These are phyloP conservation scores for Sarcodon aspratus DNA, from an alignment of 768 basidiomycete genomes.

Conservation along the genomic window DNA sequence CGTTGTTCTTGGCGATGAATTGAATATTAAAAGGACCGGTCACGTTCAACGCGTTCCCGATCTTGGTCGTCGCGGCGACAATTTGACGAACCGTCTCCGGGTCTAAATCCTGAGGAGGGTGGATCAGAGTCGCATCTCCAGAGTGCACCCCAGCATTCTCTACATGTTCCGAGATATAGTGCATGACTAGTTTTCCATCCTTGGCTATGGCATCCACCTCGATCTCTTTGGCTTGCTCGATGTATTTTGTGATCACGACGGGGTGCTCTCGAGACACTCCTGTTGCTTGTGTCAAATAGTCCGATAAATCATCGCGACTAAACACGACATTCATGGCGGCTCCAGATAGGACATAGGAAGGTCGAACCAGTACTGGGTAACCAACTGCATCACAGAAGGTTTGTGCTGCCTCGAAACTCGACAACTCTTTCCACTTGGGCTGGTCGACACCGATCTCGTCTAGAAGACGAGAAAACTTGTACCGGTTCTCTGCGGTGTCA, in stretches of 20 bases:
- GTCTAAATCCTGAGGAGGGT: slow-evolving; percentile 96
- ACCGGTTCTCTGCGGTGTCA: slow-evolving; percentile 97
- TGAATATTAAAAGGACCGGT: slow-evolving; percentile 99
- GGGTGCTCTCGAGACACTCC: slow-evolving; percentile 95
- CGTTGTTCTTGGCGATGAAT: slow-evolving; percentile 99
- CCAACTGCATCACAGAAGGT: slow-evolving; percentile 88
- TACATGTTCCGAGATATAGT: slow-evolving; percentile 98
- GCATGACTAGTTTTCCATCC: slow-evolving; percentile 98
- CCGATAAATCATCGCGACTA: slow-evolving; percentile 80
- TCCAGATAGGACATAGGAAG: slow-evolving; percentile 98
- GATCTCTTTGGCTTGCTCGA: slow-evolving; percentile 99
- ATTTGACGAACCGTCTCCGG: slow-evolving; percentile 94
- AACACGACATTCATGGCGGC: slow-evolving; percentile 99
- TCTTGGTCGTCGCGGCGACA: slow-evolving; percentile 94
- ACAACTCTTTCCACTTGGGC: slow-evolving; percentile 94
- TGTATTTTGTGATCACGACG: slow-evolving; percentile 98
- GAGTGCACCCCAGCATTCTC: slow-evolving; percentile 99
- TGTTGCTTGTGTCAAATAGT: slow-evolving; percentile 89
- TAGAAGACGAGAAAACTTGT: slow-evolving; percentile 96
- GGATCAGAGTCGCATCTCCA: slow-evolving; percentile 95
- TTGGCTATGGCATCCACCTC: slow-evolving; percentile 99
- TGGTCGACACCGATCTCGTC: slow-evolving; percentile 99
- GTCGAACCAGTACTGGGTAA: slow-evolving; percentile 92
- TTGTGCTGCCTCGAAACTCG: slow-evolving; percentile 79
- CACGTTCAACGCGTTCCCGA: slow-evolving; percentile 94